A percentile compares a stretch with the other conserved stretches of the same genome.
Evolutionary conservation across 345 rosid genomes (phyloP).

Genomic region (Populus nigra): DNA sequence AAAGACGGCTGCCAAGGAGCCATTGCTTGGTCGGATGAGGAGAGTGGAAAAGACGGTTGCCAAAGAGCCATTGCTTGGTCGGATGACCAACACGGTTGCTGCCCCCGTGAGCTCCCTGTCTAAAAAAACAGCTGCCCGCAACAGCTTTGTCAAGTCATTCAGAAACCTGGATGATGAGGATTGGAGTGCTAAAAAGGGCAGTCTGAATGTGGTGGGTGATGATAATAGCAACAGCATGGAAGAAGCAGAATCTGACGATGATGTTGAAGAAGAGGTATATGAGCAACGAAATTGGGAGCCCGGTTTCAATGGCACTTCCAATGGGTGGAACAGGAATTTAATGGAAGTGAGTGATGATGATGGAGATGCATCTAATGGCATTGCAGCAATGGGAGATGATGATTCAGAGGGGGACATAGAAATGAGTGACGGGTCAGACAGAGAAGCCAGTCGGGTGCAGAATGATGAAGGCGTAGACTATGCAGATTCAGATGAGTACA

Average conservation of each 20-base stretch:
- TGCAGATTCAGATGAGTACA: slow-evolving; percentile 64
- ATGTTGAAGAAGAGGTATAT: slow-evolving; percentile 48
- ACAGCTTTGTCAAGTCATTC: slow-evolving; percentile 1
- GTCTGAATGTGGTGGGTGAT: slow-evolving; percentile 41
- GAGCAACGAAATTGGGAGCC: slow-evolving; percentile 59
- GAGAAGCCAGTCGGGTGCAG: slow-evolving; percentile 29
- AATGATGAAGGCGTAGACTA: slow-evolving; percentile 47
- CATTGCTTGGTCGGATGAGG: slow-evolving; percentile 46
- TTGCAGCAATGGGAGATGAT: slow-evolving; percentile 35
- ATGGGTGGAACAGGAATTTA: slow-evolving; percentile 48
- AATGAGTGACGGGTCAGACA: slow-evolving; percentile 53
- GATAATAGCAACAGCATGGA: slow-evolving; percentile 63
- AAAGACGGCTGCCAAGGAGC: slow-evolving; percentile 33
- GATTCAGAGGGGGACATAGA: slow-evolving; percentile 38
- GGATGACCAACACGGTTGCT: slow-evolving; percentile 16
- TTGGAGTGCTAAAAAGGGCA: slow-evolving; percentile 40
- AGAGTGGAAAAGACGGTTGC: slow-evolving; percentile 54
- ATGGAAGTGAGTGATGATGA: slow-evolving; percentile 62
- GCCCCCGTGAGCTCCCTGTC: slow-evolving; percentile 17
- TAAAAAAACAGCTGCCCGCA: neutral
- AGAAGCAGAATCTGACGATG: slow-evolving; percentile 63
- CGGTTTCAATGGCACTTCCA: slow-evolving; percentile 30
- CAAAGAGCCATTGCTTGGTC: slow-evolving; percentile 21
- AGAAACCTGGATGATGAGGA: slow-evolving; percentile 35
- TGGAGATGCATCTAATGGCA: slow-evolving; percentile 40